phyloP scores from a whole-genome alignment of 257 asterid genomes.

The Nicotiana paniculata region DNA sequence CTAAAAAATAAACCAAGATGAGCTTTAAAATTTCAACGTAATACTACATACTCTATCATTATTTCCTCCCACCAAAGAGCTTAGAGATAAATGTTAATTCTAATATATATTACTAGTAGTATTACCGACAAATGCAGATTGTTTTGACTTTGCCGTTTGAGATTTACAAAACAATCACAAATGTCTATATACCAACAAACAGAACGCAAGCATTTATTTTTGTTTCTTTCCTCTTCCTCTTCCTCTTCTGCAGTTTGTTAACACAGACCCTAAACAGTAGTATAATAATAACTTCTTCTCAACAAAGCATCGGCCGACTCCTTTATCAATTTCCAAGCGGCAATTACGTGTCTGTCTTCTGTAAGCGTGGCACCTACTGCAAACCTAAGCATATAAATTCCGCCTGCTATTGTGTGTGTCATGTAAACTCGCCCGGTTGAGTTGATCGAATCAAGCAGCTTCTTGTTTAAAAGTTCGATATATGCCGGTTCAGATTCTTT shows the following conservation, averaged over 20 bases:
- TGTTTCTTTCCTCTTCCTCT: background rate
- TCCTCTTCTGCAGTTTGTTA: background rate
- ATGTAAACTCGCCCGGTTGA: constrained; percentile 28
- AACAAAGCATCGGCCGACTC: constrained; percentile 12
- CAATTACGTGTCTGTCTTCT: constrained; percentile 26
- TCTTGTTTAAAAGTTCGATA: constrained; percentile 15
- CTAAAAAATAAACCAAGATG: background rate
- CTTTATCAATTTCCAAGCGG: constrained; percentile 28
- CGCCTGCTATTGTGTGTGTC: constrained; percentile 26
- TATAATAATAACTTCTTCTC: background rate
- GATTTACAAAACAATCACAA: constrained; percentile 1
- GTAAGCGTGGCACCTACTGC: constrained; percentile 34
- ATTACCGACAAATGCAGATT: background rate
- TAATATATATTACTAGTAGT: background rate
- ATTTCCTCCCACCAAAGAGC: background rate
- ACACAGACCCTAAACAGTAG: background rate
- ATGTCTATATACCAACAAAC: background rate
- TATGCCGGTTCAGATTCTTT: background rate
- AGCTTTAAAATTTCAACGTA: background rate
- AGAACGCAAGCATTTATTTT: background rate
- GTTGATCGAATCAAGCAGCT: constrained; percentile 22
- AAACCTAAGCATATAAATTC: constrained; percentile 24
- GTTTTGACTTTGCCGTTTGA: background rate
- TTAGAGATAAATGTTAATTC: background rate
- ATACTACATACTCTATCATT: background rate